These are phyloP conservation scores for Aspergillus funiculosus DNA, from an alignment of 495 filamentous ascomycete species.

Conservation along the genomic window DNA sequence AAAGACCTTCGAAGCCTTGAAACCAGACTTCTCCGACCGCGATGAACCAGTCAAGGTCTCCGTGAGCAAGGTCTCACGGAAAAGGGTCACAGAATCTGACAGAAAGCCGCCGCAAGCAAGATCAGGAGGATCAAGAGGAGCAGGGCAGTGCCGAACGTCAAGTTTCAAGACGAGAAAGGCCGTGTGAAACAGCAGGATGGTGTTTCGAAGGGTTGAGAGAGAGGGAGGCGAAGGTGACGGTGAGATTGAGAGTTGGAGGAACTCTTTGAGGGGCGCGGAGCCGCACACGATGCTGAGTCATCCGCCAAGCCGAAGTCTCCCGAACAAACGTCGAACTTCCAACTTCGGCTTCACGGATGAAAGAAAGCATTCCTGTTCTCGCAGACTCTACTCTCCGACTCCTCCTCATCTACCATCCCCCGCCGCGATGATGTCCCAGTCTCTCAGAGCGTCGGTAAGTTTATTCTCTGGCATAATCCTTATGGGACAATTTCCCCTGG, in stretches of 20 bases:
- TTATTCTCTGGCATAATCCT: background rate
- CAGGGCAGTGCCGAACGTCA: constrained; percentile 26
- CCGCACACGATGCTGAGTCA: constrained; percentile 23
- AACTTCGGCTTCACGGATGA: constrained; percentile 35
- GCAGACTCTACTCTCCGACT: constrained; percentile 28
- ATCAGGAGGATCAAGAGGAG: constrained; percentile 12
- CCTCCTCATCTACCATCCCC: constrained; percentile 27
- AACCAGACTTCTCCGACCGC: constrained; percentile 38
- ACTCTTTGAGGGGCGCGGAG: constrained; percentile 9
- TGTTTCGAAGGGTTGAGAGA: constrained; percentile 17
- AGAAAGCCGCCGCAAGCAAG: constrained; percentile 26
- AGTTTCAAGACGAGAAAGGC: constrained; percentile 26
- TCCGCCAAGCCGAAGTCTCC: constrained; percentile 27
- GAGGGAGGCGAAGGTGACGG: constrained; percentile 6
- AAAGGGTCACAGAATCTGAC: constrained; percentile 38
- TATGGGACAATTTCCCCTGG: background rate
- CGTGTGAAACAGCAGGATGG: constrained; percentile 24
- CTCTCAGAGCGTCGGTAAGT: constrained; percentile 62
- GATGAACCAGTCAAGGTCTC: constrained; percentile 49
- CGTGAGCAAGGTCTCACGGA: constrained; percentile 37
- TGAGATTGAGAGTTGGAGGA: constrained; percentile 1
- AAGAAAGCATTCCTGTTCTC: constrained; percentile 30
- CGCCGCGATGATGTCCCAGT: constrained; percentile 61
- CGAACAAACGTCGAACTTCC: constrained; percentile 26
- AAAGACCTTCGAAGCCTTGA: constrained; percentile 29